Evolutionary conservation across 2,329 filamentous ascomycete species (phyloP).

Genomic region (Verticillium nonalfalfae): DNA sequence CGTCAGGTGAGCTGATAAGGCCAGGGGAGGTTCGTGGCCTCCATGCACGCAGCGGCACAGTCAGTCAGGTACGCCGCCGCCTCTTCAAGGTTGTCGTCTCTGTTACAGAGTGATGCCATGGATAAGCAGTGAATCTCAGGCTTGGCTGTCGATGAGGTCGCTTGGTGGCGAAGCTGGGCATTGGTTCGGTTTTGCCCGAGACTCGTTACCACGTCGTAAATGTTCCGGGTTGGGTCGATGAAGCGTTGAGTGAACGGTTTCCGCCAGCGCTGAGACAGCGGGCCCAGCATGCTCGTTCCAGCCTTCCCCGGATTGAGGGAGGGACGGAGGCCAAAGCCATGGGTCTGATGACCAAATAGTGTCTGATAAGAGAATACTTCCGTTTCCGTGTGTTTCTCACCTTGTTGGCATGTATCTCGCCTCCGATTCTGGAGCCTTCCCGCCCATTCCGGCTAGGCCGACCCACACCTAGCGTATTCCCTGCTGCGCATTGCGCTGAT

Average conservation of each 20-base stretch:
- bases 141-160: neutral
- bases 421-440: constrained; percentile 12
- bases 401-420: neutral
- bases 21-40: neutral
- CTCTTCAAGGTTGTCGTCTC: neutral
- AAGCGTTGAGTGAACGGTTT: neutral
- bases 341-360: neutral
- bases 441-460: constrained; percentile 1
- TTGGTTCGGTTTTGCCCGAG: neutral
- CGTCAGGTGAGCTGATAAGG: neutral
- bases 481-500: constrained; percentile 5
- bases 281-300: neutral
- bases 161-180: neutral
- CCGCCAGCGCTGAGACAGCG: neutral
- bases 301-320: neutral
- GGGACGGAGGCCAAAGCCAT: neutral
- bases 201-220: neutral
- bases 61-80: neutral
- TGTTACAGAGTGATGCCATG: neutral
- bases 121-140: neutral
- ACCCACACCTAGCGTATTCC: neutral
- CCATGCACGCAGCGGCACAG: neutral
- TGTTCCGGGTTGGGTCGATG: neutral
- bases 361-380: constrained; percentile 12
- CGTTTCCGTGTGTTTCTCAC: constrained; percentile 9